Conservation (phyloP, 1,284 basidiomycete species). For the Golubevia pallescens region DNA sequence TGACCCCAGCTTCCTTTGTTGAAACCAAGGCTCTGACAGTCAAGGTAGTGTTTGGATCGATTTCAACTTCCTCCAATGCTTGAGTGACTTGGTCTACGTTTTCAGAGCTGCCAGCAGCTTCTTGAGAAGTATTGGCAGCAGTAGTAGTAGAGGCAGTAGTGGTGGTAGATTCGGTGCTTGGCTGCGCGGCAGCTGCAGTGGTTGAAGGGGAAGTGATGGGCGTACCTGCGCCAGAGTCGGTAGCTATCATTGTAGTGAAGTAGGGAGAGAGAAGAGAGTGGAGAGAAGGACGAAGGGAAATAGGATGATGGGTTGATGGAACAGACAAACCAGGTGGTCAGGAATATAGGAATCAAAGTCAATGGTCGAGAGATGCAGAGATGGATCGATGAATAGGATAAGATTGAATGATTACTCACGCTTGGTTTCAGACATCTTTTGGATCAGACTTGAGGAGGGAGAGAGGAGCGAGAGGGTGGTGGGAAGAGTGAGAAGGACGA, state of each 20-base stretch:
- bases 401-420: no score
- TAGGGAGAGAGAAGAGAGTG: neutral
- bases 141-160: neutral
- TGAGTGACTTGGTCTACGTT: neutral
- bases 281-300: neutral
- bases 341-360: no score
- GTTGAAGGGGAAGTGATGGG: neutral
- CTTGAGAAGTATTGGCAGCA: conserved; percentile 11
- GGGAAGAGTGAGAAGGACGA: no score
- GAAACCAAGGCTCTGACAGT: conserved; percentile 50
- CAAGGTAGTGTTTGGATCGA: conserved; percentile 40
- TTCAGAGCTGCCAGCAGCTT: neutral
- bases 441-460: neutral
- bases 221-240: neutral
- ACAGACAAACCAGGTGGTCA: neutral
- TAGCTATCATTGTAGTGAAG: conserved; percentile 2
- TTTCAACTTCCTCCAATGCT: neutral
- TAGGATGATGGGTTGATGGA: neutral
- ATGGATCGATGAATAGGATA: no score
- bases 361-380: no score
- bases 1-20: conserved; percentile 58
- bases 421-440: no score
- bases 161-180: neutral
- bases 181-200: neutral
- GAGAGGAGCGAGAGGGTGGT: neutral